phyloP scores from a whole-genome alignment of 352 stramenopile genomes.

The Phytophthora sp. region DNA sequence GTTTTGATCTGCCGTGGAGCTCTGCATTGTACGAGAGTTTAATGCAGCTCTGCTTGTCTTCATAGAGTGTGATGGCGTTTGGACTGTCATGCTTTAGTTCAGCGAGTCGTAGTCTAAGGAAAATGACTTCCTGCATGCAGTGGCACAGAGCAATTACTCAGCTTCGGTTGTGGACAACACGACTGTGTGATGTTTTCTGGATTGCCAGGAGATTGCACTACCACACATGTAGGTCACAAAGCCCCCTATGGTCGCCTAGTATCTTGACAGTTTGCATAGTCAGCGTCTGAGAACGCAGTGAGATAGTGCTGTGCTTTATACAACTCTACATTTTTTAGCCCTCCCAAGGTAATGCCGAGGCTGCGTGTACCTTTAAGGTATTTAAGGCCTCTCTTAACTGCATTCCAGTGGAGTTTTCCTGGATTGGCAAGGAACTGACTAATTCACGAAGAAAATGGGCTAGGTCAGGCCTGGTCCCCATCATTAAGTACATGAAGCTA shows the following conservation, averaged over 20 bases:
- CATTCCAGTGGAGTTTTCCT: not conserved
- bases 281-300: constrained; percentile 15
- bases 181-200: constrained; percentile 29
- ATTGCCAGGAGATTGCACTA: constrained; percentile 31
- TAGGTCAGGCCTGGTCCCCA: not conserved
- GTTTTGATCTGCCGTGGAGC: constrained; percentile 40
- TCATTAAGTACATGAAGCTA: constrained; percentile 7
- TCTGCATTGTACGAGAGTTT: constrained; percentile 39
- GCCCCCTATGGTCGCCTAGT: too few relatives aligned
- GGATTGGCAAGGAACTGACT: not conserved
- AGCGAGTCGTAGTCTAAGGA: too few relatives aligned
- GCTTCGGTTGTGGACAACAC: constrained; percentile 24
- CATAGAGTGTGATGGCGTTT: constrained; percentile 15
- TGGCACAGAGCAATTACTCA: too few relatives aligned
- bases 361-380: constrained; percentile 16
- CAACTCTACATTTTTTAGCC: constrained; percentile 1
- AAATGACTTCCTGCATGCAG: too few relatives aligned
- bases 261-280: constrained; percentile 35
- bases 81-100: too few relatives aligned
- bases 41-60: constrained; percentile 49
- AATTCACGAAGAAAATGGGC: not conserved
- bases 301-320: constrained; percentile 5
- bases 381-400: constrained; percentile 1
- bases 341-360: constrained; percentile 21
- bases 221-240: constrained; percentile 21